phyloP scores from a whole-genome alignment of 129 eudicot genomes.

The Smallanthus sonchifolius region DNA sequence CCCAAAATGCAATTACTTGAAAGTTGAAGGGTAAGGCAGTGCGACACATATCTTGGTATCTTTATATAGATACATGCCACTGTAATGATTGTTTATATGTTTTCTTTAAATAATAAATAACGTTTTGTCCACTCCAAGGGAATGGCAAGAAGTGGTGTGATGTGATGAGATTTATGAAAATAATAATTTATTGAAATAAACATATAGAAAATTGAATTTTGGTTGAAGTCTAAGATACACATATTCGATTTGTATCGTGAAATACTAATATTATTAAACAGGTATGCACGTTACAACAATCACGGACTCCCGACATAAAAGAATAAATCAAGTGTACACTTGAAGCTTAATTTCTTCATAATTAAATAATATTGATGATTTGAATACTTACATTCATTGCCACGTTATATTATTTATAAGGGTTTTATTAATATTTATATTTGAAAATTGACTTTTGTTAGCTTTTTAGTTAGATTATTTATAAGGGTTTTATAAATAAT shows the following conservation, averaged over 20 bases:
- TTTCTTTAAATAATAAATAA: not conserved
- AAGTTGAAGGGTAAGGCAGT: too few species aligned
- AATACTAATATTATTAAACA: not conserved
- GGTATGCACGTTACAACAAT: slow-evolving; percentile 20
- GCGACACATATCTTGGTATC: too few species aligned
- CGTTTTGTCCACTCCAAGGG: not conserved
- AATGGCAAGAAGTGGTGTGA: not conserved
- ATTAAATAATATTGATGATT: not conserved
- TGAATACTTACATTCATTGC: too few species aligned
- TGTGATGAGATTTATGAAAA: slow-evolving; percentile 5
- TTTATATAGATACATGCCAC: not conserved
- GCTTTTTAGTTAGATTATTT: too few species aligned
- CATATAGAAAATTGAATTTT: slow-evolving; percentile 11
- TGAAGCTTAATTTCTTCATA: not conserved
- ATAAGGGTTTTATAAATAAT: too few species aligned
- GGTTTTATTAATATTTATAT: too few species aligned
- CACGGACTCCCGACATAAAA: slow-evolving; percentile 5
- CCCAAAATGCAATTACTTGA: too few species aligned
- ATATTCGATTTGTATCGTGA: slow-evolving; percentile 7
- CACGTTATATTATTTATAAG: too few species aligned
- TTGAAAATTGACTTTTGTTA: too few species aligned
- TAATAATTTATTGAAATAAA: slow-evolving; percentile 9
- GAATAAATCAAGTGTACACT: not conserved
- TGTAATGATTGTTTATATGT: not conserved
- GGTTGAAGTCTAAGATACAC: slow-evolving; percentile 30